A percentile compares a stretch with the other conserved stretches of the same genome.
Conservation (phyloP, 73 alveolate species). For the Halteria grandinella region DNA sequence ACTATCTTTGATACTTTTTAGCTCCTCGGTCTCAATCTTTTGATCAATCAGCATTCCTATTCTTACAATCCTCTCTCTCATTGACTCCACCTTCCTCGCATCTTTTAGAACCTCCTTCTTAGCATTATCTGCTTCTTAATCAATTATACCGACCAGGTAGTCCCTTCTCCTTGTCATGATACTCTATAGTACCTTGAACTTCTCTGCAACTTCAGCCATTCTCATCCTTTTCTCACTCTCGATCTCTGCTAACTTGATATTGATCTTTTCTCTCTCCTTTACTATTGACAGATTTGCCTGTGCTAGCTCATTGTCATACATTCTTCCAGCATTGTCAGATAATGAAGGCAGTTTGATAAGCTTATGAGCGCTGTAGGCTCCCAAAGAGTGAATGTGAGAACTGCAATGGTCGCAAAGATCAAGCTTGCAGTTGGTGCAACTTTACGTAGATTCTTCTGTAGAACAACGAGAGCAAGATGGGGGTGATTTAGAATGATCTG, state of each 20-base stretch:
- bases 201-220: too few species aligned
- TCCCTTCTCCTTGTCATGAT: too few species aligned
- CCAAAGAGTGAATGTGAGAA: constrained; percentile 9
- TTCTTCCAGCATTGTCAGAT: not conserved
- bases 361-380: not conserved
- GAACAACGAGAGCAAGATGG: constrained; percentile 19
- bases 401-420: constrained; percentile 32
- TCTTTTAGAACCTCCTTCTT: too few species aligned
- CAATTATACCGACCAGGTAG: too few species aligned
- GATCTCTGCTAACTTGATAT: not conserved
- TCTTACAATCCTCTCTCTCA: too few species aligned
- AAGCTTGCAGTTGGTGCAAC: constrained; percentile 15
- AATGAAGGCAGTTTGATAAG: not conserved
- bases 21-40: too few species aligned
- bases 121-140: too few species aligned
- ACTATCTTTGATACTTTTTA: too few species aligned
- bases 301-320: not conserved
- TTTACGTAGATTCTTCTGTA: not conserved
- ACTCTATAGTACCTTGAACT: too few species aligned
- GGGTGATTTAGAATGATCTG: too few species aligned
- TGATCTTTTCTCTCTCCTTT: not conserved
- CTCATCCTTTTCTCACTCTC: not conserved
- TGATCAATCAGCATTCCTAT: too few species aligned
- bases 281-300: not conserved
- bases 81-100: too few species aligned